Evolutionary conservation across 495 filamentous ascomycete species (phyloP).

Genomic region (Penicillium canariense): DNA sequence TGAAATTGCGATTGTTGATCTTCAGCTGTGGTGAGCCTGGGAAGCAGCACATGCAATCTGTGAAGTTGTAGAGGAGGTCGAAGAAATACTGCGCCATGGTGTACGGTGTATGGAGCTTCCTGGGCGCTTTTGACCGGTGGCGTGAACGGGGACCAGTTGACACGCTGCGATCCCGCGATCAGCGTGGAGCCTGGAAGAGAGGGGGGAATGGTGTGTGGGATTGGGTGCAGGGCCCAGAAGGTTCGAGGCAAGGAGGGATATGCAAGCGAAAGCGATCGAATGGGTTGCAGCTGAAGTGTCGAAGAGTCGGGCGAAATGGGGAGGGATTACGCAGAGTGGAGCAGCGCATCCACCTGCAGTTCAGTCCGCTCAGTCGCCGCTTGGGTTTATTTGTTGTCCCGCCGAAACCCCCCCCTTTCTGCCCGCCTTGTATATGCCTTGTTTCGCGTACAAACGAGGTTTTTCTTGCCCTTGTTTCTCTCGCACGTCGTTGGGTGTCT

Average conservation of each 20-base stretch:
- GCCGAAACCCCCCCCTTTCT: constrained; percentile 15
- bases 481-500: neutral
- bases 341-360: constrained; percentile 5
- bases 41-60: constrained; percentile 93
- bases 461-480: constrained; percentile 2
- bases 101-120: constrained; percentile 4
- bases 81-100: constrained; percentile 82
- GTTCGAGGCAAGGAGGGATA: constrained; percentile 1
- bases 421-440: constrained; percentile 4
- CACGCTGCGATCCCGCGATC: neutral
- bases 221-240: neutral
- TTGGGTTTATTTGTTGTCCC: constrained; percentile 27
- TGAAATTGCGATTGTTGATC: constrained; percentile 93
- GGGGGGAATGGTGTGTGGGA: neutral
- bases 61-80: constrained; percentile 85
- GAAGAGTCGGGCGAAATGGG: neutral
- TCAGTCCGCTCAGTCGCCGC: neutral
- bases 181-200: neutral
- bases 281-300: neutral
- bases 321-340: constrained; percentile 22
- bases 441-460: constrained; percentile 7
- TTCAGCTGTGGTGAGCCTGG: constrained; percentile 89
- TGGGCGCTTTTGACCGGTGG: neutral
- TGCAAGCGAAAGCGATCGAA: constrained; percentile 4
- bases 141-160: neutral